Conservation (phyloP, 768 basidiomycete genomes). For the Termitomyces sp. region DNA sequence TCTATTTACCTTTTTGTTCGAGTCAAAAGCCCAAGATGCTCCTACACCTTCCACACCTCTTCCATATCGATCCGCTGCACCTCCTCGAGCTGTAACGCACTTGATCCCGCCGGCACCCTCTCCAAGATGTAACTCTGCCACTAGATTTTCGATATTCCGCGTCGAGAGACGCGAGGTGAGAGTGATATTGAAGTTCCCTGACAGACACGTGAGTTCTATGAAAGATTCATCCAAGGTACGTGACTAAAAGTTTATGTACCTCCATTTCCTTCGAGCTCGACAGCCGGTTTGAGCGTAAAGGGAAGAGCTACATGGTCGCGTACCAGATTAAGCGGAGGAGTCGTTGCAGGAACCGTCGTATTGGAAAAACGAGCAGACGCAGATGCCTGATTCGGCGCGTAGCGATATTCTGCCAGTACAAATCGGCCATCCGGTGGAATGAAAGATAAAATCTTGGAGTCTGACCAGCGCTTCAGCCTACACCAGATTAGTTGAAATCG, state of each 20-base stretch:
- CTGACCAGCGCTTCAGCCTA: conserved; percentile 78
- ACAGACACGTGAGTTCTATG: not conserved
- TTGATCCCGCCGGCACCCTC: conserved; percentile 69
- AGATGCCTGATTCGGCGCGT: conserved; percentile 39
- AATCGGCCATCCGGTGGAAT: conserved; percentile 93
- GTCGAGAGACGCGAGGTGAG: conserved; percentile 53
- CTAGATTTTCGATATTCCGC: conserved; percentile 67
- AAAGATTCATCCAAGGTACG: not conserved
- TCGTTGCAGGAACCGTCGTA: conserved; percentile 21
- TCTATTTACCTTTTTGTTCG: conserved; percentile 50
- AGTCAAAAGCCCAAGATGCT: conserved; percentile 82
- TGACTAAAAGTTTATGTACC: conserved; percentile 26
- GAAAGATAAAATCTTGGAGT: conserved; percentile 79
- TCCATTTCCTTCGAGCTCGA: conserved; percentile 40
- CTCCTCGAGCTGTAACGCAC: conserved; percentile 60
- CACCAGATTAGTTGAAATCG: conserved; percentile 6
- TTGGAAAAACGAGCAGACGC: conserved; percentile 23
- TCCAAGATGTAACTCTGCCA: conserved; percentile 74
- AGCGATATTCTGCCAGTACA: conserved; percentile 80
- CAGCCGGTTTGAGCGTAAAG: conserved; percentile 45
- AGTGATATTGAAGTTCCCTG: conserved; percentile 6
- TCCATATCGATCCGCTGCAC: conserved; percentile 28
- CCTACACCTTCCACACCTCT: conserved; percentile 25
- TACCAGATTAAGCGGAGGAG: conserved; percentile 16
- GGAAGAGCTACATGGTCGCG: conserved; percentile 51